Evolutionary conservation across 805 yeast genomes (phyloP), one percentile per base, ranked within the genome.

Genomic region (Candida chilensis): DNA sequence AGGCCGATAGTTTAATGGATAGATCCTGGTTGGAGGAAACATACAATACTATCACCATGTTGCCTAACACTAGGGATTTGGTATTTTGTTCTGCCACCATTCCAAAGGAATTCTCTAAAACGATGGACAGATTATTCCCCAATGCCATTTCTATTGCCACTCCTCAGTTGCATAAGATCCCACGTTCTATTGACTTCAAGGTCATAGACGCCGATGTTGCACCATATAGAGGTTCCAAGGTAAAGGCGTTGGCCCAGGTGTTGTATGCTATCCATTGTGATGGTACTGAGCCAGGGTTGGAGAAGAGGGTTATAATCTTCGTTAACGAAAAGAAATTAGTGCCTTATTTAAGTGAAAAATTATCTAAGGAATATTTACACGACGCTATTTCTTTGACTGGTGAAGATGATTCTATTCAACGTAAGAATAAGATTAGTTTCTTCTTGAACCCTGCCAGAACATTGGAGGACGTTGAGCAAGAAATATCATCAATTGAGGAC

Each of bases 1-100:
- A 90, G 52, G 97, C 98, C 0, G 98, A 90, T 54, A 82, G 95
- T 0, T 57, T 90, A 33, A 67, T 88, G 75, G 95, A 88, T 48
- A 71, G 74, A 31, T 78, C 92, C 0, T 88, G 87, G 68, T 52
- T 77, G 8, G 66, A 67, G 16, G 77, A 74, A 29, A 83, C 95
- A 3, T 67, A 73, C 37, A 51, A 60, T 2, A 69, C 73, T 2
- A 55, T 86, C 10, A 60, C 52, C 29, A 64, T 76, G 57, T 61
- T 71, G 13, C 44, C 55, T 4, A 68, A 71, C 35, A 54, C 81
- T 24, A 64, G 61, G 28, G 81, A 84, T 37, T 51, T 86, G 15
- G 67, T 88, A 1, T 72, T 90, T 40, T 84, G 90, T 35, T 79
- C 95, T 1, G 97, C 97, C 0, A 90, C 98, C 0, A 78, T 92